Conservation (phyloP, 164 flowering plant genomes). For the Nelumbo lutea region DNA sequence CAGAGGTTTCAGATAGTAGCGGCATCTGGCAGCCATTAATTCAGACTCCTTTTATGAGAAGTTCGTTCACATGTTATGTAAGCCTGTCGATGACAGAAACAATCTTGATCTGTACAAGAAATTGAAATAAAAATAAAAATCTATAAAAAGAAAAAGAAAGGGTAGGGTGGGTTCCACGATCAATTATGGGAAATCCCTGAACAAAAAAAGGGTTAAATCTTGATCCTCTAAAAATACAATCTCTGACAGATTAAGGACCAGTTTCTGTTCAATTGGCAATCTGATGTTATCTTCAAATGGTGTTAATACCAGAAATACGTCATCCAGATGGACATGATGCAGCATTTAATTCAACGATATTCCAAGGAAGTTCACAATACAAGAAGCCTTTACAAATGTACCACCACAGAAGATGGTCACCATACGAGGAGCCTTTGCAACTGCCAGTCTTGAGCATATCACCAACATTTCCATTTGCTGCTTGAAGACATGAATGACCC, state of each 20-base stretch:
- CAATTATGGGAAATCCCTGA: slow-evolving; percentile 16
- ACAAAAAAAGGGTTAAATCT: slow-evolving; percentile 25
- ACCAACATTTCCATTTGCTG: slow-evolving; percentile 1
- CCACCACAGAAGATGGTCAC: background rate
- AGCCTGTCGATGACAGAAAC: slow-evolving; percentile 21
- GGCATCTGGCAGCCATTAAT: background rate
- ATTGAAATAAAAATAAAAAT: slow-evolving; percentile 7
- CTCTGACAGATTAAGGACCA: slow-evolving; percentile 17
- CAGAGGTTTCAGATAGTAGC: background rate
- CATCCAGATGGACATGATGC: slow-evolving; percentile 14
- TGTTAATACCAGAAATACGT: slow-evolving; percentile 3
- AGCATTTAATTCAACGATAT: slow-evolving; percentile 10
- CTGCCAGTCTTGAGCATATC: background rate
- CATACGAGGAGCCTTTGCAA: background rate
- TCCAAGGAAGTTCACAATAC: background rate
- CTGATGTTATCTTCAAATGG: slow-evolving; percentile 9
- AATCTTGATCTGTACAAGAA: slow-evolving; percentile 49
- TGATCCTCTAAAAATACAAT: slow-evolving; percentile 21
- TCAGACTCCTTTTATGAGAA: background rate
- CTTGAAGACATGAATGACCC: slow-evolving; percentile 3
- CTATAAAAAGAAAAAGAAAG: slow-evolving; percentile 3
- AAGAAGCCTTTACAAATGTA: background rate
- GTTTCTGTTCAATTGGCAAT: slow-evolving; percentile 12
- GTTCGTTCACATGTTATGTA: slow-evolving; percentile 17
- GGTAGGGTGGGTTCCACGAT: slow-evolving; percentile 8